Evolutionary conservation across 495 filamentous ascomycete genomes (phyloP).

Genomic region (Poronia punctata): DNA sequence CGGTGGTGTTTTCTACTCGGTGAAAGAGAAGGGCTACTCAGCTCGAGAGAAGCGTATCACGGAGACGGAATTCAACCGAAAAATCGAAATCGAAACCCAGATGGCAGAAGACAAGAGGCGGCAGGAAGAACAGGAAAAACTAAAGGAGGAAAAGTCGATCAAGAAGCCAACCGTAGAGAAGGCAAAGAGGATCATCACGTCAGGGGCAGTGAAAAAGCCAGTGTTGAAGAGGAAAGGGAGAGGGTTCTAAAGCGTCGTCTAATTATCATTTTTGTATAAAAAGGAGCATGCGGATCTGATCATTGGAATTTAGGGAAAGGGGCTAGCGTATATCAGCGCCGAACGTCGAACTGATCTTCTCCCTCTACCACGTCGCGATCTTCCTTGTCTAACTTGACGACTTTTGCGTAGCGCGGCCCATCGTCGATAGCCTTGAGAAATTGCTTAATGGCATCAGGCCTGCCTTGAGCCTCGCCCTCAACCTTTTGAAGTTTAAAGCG

Average conservation of each 20-base stretch:
- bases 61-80: slow-evolving; percentile 88
- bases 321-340: slow-evolving; percentile 18
- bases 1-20: slow-evolving; percentile 96
- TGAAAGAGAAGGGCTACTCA: slow-evolving; percentile 97
- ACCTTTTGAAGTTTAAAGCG: slow-evolving; percentile 46
- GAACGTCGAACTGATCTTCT: slow-evolving; percentile 57
- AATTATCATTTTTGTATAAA: slow-evolving; percentile 3
- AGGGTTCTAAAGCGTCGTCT: slow-evolving; percentile 35
- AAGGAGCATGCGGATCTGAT: neutral
- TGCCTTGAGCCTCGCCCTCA: slow-evolving; percentile 84
- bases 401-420: slow-evolving; percentile 60
- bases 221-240: slow-evolving; percentile 49
- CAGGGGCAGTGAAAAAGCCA: slow-evolving; percentile 57
- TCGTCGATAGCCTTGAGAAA: slow-evolving; percentile 71
- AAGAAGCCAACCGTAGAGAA: slow-evolving; percentile 41
- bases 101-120: slow-evolving; percentile 83
- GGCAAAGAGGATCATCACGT: slow-evolving; percentile 45
- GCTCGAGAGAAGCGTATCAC: slow-evolving; percentile 81
- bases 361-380: slow-evolving; percentile 53
- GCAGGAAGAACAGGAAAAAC: slow-evolving; percentile 53
- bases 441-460: slow-evolving; percentile 51
- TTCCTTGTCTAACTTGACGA: slow-evolving; percentile 64
- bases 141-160: slow-evolving; percentile 36
- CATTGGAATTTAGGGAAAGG: neutral
- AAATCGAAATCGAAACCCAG: slow-evolving; percentile 91